Evolutionary conservation across 2,329 filamentous ascomycete species (phyloP).

Genomic region (Fusarium kyushuense): DNA sequence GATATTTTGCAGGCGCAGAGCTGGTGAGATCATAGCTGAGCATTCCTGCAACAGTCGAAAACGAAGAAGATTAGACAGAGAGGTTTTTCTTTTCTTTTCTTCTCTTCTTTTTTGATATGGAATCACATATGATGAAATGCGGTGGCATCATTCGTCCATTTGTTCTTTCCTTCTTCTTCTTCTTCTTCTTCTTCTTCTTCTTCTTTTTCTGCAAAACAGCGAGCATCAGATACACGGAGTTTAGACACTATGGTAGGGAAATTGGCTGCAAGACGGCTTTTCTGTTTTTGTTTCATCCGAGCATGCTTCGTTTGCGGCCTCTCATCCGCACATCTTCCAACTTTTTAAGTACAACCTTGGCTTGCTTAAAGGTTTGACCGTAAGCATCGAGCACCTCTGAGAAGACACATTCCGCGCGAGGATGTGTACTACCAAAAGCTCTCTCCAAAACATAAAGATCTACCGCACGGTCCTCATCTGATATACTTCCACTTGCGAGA

Average conservation of each 20-base stretch:
- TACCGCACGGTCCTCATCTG: slow-evolving; percentile 94
- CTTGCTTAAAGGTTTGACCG: slow-evolving; percentile 78
- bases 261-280: slow-evolving; percentile 45
- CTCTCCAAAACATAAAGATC: slow-evolving; percentile 96
- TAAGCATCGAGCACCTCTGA: slow-evolving; percentile 80
- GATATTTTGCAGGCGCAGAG: slow-evolving; percentile 91
- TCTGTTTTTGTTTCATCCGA: slow-evolving; percentile 70
- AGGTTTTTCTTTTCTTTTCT: no score
- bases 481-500: slow-evolving; percentile 81
- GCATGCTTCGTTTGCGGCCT: slow-evolving; percentile 96
- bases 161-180: slow-evolving; percentile 25
- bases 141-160: slow-evolving; percentile 39
- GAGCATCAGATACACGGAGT: slow-evolving; percentile 52
- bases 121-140: slow-evolving; percentile 28
- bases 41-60: not conserved
- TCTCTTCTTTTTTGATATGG: no score
- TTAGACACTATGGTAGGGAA: slow-evolving; percentile 45
- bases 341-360: slow-evolving; percentile 78
- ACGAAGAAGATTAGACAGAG: slow-evolving; percentile 6
- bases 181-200: slow-evolving; percentile 36
- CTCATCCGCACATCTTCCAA: slow-evolving; percentile 94
- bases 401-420: slow-evolving; percentile 83
- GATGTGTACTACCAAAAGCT: slow-evolving; percentile 95
- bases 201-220: slow-evolving; percentile 47
- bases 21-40: slow-evolving; percentile 59